Base-by-base conservation (phyloP, 2,329 filamentous ascomycete species). In the Nectriaceae sp. region DNA sequence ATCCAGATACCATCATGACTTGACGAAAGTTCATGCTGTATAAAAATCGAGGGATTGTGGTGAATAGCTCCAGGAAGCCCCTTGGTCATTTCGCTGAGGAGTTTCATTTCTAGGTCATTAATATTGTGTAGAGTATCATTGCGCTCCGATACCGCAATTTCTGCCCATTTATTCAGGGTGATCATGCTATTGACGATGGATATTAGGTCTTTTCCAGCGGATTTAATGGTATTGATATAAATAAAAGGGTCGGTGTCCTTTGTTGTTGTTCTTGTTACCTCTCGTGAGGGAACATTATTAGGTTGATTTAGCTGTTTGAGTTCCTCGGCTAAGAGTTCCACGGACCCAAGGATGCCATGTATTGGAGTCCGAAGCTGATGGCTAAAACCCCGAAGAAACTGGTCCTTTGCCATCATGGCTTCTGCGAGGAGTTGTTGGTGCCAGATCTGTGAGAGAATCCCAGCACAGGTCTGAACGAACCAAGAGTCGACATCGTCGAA, bases 341-440 rank as follows among this genome's bases (percentile, higher is more conserved):
- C 58, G 1, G 63, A 65, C 2, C 65, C 66, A 0, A 77, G 63
- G 3, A 77, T 74, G 0, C 74, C 75, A 26, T 77, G 75, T 4
- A 77, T 75, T 0, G 75, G 75, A 1, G 75, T 77, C 31, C 75
- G 66, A 0, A 77, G 67, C 29, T 76, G 72, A 44, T 77, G 75
- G 0, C 72, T 75, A 8, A 77, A 68, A 0, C 73, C 71, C 4
- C 74, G 65, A 1, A 77, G 59, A 46, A 77, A 77, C 3, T 58
- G 67, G 2, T 75, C 72, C 44, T 76, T 76, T 0, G 72, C 71
- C 11, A 59, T 57, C 47, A 75, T 64, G 0, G 70, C 74, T 50
- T 77, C 72, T 20, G 65, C 55, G 0, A 76, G 53, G 11, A 68
- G 54, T 2, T 55, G 60, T 16, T 70, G 66, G 21, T 76, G 74